Evolutionary conservation across 495 filamentous ascomycete genomes (phyloP).

Genomic region (Amphirosellinia nigrospora): DNA sequence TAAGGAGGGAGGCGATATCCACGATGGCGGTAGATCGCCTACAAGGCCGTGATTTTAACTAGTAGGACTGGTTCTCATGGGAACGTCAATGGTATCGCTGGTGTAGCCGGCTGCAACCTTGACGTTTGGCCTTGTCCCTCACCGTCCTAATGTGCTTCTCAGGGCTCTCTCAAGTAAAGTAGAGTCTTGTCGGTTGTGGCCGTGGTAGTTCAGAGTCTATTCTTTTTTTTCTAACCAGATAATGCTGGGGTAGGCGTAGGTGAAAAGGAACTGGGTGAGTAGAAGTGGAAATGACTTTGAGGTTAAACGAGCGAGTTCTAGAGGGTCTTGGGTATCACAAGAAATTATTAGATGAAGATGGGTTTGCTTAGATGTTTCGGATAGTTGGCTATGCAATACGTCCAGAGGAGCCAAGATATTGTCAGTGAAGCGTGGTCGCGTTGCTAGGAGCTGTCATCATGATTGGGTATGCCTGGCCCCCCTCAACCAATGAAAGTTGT

Average conservation of each 20-base stretch:
- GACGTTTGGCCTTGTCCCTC: slow-evolving; percentile 13
- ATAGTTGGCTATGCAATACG: slow-evolving; percentile 30
- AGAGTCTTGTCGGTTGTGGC: slow-evolving; percentile 1
- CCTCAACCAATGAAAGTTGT: slow-evolving; percentile 48
- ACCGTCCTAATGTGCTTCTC: not conserved
- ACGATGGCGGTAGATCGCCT: slow-evolving; percentile 69
- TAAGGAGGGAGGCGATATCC: slow-evolving; percentile 87
- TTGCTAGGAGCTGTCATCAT: slow-evolving; percentile 46
- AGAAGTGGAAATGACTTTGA: slow-evolving; percentile 26
- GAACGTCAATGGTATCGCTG: slow-evolving; percentile 30
- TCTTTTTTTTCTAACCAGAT: slow-evolving; percentile 10
- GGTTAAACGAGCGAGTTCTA: slow-evolving; percentile 28
- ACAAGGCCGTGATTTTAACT: slow-evolving; percentile 36
- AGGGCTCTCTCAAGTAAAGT: not conserved
- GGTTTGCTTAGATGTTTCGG: slow-evolving; percentile 26
- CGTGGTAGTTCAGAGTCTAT: slow-evolving; percentile 10
- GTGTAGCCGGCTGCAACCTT: slow-evolving; percentile 28
- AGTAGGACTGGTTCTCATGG: slow-evolving; percentile 35
- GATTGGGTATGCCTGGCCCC: slow-evolving; percentile 47
- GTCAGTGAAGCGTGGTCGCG: slow-evolving; percentile 43
- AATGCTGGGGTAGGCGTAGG: slow-evolving; percentile 19
- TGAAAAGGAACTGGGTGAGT: slow-evolving; percentile 12
- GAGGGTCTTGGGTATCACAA: slow-evolving; percentile 25
- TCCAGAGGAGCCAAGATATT: slow-evolving; percentile 37
- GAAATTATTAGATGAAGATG: slow-evolving; percentile 27